phyloP scores from a whole-genome alignment of 306 rosid species.

The Fagus crenata region DNA sequence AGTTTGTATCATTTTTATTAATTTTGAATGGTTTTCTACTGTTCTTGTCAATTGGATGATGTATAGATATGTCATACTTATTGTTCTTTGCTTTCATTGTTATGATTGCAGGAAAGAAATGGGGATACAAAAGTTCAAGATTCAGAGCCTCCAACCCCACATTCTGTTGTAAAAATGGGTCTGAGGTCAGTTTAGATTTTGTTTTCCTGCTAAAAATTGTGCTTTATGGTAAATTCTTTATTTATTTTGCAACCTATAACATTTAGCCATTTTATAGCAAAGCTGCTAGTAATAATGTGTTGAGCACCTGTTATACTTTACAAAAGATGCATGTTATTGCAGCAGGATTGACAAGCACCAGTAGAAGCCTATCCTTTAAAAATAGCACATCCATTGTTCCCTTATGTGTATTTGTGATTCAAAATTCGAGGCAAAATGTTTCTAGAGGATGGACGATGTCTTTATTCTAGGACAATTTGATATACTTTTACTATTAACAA shows the following conservation, averaged over 20 bases:
- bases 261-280: conserved; percentile 28
- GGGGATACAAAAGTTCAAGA: conserved; percentile 69
- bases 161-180: conserved; percentile 76
- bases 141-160: conserved; percentile 95
- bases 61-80: conserved; percentile 2
- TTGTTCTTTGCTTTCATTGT: conserved; percentile 24
- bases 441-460: background rate
- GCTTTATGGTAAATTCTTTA: background rate
- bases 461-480: background rate
- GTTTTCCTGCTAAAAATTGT: conserved; percentile 14
- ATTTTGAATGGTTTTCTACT: conserved; percentile 6
- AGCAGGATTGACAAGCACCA: conserved; percentile 8
- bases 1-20: conserved; percentile 2
- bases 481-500: conserved; percentile 18
- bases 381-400: background rate
- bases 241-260: background rate
- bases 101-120: conserved; percentile 73
- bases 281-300: conserved; percentile 19
- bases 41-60: conserved; percentile 6
- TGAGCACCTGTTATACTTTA: background rate
- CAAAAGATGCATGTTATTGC: conserved; percentile 25
- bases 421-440: background rate
- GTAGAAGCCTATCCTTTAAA: background rate
- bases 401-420: conserved; percentile 12
- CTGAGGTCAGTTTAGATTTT: conserved; percentile 60